phyloP scores from a whole-genome alignment of 192 early-diverging fungal genomes.

The Coemansia pectinata region DNA sequence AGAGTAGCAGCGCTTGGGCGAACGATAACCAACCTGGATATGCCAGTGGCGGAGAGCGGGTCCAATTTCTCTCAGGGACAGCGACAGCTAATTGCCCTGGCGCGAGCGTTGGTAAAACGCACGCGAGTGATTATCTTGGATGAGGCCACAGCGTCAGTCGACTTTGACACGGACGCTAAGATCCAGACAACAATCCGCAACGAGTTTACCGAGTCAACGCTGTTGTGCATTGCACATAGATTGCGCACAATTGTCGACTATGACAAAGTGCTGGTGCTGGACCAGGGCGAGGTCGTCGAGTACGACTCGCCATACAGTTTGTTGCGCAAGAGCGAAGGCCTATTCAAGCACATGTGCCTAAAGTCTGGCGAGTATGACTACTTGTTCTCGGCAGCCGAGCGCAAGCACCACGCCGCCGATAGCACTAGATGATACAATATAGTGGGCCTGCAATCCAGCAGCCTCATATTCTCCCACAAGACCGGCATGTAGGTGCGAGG shows the following conservation, averaged over 20 bases:
- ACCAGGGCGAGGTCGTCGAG: conserved; percentile 70
- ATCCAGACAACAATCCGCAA: conserved; percentile 75
- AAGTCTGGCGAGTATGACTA: conserved; percentile 79
- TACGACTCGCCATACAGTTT: conserved; percentile 66
- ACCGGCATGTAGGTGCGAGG: not conserved
- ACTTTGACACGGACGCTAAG: conserved; percentile 61
- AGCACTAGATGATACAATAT: not conserved
- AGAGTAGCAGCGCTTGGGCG: conserved; percentile 25
- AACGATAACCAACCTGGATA: conserved; percentile 59
- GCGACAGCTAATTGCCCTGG: conserved; percentile 71
- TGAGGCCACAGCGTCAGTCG: conserved; percentile 80
- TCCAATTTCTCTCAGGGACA: conserved; percentile 82
- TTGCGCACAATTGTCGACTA: conserved; percentile 78
- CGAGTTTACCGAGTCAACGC: conserved; percentile 74
- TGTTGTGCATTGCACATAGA: conserved; percentile 80
- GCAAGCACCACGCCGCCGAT: conserved; percentile 33
- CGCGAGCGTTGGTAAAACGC: conserved; percentile 74
- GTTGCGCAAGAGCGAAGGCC: conserved; percentile 33
- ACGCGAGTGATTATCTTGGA: conserved; percentile 74
- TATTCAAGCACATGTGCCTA: conserved; percentile 35
- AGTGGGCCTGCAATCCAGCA: not conserved
- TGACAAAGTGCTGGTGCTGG: conserved; percentile 77
- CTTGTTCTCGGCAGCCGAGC: conserved; percentile 65
- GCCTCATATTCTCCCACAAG: not conserved
- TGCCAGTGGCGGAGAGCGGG: conserved; percentile 58